A percentile compares a stretch with the other conserved stretches of the same genome.
phyloP scores from a whole-genome alignment of 2,329 filamentous ascomycete genomes.

The Aspergillus alliaceus region DNA sequence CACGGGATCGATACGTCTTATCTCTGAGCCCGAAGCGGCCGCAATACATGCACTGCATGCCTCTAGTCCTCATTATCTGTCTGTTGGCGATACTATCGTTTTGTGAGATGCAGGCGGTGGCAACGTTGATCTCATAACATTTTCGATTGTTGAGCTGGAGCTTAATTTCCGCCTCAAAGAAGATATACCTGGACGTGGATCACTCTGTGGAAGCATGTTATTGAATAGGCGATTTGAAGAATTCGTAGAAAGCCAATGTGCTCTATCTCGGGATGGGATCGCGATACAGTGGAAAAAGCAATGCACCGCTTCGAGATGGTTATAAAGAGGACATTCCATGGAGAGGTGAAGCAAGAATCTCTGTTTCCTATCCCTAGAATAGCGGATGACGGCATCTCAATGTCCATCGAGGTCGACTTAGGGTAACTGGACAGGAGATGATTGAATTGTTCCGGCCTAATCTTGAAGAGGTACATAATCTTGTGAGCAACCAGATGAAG shows the following conservation, averaged over 20 bases:
- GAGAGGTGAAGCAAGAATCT: slow-evolving; percentile 14
- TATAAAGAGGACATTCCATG: slow-evolving; percentile 25
- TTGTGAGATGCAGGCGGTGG: slow-evolving; percentile 29
- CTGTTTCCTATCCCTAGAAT: slow-evolving; percentile 26
- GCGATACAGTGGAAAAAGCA: slow-evolving; percentile 27
- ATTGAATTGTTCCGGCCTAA: slow-evolving; percentile 22
- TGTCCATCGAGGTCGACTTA: slow-evolving; percentile 23
- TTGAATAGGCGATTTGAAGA: slow-evolving; percentile 28
- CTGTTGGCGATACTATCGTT: slow-evolving; percentile 24
- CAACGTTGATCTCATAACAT: slow-evolving; percentile 33
- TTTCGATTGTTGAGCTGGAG: slow-evolving; percentile 22
- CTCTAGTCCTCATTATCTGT: slow-evolving; percentile 7
- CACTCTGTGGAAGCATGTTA: slow-evolving; percentile 29
- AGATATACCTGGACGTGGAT: slow-evolving; percentile 23
- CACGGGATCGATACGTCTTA: slow-evolving; percentile 11
- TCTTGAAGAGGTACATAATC: slow-evolving; percentile 16
- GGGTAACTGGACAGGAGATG: slow-evolving; percentile 17
- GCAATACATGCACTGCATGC: slow-evolving; percentile 17
- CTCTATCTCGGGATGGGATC: slow-evolving; percentile 18
- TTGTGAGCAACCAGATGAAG: slow-evolving; percentile 41
- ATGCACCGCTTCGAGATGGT: slow-evolving; percentile 25
- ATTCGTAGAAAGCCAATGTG: slow-evolving; percentile 16
- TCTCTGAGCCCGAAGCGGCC: slow-evolving; percentile 26
- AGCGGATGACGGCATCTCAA: slow-evolving; percentile 14
- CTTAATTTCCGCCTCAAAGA: slow-evolving; percentile 25